Evolutionary conservation across 169 alveolate species (phyloP), one percentile per base, ranked within the genome.

Genomic region (Cryptosporidium baileyi): DNA sequence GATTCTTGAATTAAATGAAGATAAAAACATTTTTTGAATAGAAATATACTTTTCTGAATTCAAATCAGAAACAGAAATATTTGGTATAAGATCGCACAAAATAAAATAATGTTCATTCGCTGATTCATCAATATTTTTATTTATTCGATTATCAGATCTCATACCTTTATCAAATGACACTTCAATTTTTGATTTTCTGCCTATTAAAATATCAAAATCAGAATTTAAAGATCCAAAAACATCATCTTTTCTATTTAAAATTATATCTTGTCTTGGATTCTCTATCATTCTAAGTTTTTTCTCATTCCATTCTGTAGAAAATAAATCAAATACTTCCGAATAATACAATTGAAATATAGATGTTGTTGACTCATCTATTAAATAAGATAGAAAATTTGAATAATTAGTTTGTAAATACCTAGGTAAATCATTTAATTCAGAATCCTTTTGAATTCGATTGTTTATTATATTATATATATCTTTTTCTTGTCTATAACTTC

Each of bases 321-420:
- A 74, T 30, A 40, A 40, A 38, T 74, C 85, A 74, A 54, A 74
- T 8, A 74, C 40, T 7, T 74, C 85, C 2, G 85, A 74, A 38
- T 74, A 57, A 74, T 45, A 57, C 15, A 74, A 22, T 9, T 57
- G 85, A 44, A 74, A 74, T 19, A 74, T 54, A 9, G 65, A 51
- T 3, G 85, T 45, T 5, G 67, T 74, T 2, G 85, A 74, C 32
- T 74, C 85, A 45, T 74, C 67, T 11, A 74, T 74, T 22, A 74
- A 57, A 26, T 51, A 54, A 19, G 85, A 74, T 24, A 74, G 67
- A 15, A 74, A 74, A 41, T 74, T 57, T 8, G 85, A 74, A 59
- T 74, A 74, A 24, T 28, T 74, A 2, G 65, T 74, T 28, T 74
- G 85, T 15, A 74, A 67, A 57, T 74, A 74, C 32, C 36, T 40